Evolutionary conservation across 73 alveolate genomes (phyloP), one percentile per base, ranked within the genome.

Genomic region (Tetrahymena borealis): DNA sequence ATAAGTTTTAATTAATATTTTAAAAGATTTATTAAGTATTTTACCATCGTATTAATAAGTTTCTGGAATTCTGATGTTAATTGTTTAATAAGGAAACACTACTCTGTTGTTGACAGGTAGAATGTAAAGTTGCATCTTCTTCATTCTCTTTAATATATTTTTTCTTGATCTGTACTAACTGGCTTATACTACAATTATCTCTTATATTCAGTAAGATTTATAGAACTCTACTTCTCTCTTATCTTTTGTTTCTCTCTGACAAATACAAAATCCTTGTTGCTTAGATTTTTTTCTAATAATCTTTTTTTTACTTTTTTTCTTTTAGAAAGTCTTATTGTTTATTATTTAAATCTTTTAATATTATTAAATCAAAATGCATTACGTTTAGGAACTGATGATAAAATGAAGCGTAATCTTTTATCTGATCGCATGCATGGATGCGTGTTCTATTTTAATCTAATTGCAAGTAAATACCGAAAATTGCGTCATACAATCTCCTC

Each of bases 61-160:
- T 5, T 93, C 95, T 38, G 90, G 32, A 33, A 93, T 31, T 31
- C 95, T 93, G 3, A 93, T 90, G 78, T 42, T 93, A 13, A 93
- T 79, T 24, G 78, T 93, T n/a, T 93, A 40, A 36, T 93, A 93
- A 0, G 95, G 95, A 39, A 39, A 93, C 35, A 93, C 78, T 24
- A 93, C 95, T 32, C 79, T 85, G 28, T 90, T 78, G 32, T 79
- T 60, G 33, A 32, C 39, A 39, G 95, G 95, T 39, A 93, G 91
- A 13, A 93, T 90, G 60, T 78, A 93, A 28, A 93, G 93, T 78
- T 93, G 78, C 40, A 93, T 85, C 38, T 93, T 93, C 78, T 93
- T 93, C 95, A 93, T 93, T 93, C 13, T 60, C 28, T 7, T 24
- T 15, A 60, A 15, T 15, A 24, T 32, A 32, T 60, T 15, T 15